Evolutionary conservation across 345 rosid genomes (phyloP), one percentile per base, ranked within the genome.

Genomic region (Corchorus capsularis): DNA sequence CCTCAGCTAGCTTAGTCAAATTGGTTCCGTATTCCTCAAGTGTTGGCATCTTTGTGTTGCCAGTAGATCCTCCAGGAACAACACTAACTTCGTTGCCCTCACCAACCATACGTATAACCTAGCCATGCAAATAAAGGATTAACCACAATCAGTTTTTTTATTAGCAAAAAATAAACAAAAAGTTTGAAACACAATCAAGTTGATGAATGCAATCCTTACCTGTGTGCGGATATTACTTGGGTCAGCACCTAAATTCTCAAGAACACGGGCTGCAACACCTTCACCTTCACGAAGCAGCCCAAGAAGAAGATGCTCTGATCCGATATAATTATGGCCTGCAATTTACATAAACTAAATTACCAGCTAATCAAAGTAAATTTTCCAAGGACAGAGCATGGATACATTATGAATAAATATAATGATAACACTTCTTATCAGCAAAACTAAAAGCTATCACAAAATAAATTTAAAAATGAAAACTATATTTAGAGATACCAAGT

Each of bases 51-150:
- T 96, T 94, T 79, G 84, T 96, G 85, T 83, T 88, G 66, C 93
- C 85, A 72, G 88, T 77, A 77, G 91, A 90, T 80, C 90, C 89
- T 75, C 99, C 98, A 74, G 92, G 89, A 75, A 86, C 85, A 67
- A 96, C 95, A 39, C 94, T 88, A 74, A 92, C 89, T 74, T 87
- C 92, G 70, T 96, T 90, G 85, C 90, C 93, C 84, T 96, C 99
- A 27, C 98, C 98, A 4, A 96, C 98, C 98, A 96, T 96, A 27
- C 99, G 93, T 68, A 96, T 94, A 63, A 96, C 97, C 99, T 96
- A 80, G 69, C 70, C 22, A 78, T 55, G 67, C 60, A 72, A 79
- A 81, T 54, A 16, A 66, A 75, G 14, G 7, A 56, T 46, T 61
- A 74, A 57, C 16, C 49, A 16, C 74, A 11, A 1, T 8, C 17